Evolutionary conservation across 768 basidiomycete genomes (phyloP), one percentile per base, ranked within the genome.

Genomic region (Cytidiella melzeri): DNA sequence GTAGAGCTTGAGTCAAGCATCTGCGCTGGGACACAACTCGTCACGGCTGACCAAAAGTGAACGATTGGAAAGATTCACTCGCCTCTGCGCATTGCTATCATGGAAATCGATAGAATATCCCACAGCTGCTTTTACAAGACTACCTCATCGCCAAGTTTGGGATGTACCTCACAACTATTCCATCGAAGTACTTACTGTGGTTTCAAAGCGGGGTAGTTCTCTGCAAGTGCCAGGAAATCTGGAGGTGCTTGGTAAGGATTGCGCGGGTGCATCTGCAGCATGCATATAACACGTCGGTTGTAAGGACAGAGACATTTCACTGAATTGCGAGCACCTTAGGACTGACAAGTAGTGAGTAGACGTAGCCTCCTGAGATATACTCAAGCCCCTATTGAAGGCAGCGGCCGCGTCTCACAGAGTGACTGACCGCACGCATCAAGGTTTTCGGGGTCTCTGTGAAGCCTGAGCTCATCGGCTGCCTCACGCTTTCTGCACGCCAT

Each of bases 1-100:
- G 73, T 20, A 97, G 71, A 0, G 87, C 87, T 57, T 84, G 73
- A 2, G 94, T 95, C 55, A 96, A 69, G 39, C 79, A 73, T 59
- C 94, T 92, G 57, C 19, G 54, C 56, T 61, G 39, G 41, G 41
- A 46, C 41, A 49, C 47, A 50, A 57, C 36, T 13, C 5, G 24
- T 5, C 4, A n/a, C 43, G 48, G 26, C 24, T 24, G 18, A 21
- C 25, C 18, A 28, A 24, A 48, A 52, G 27, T 27, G 10, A 24
- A 15, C 20, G 25, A 6, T 24, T 36, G 3, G 19, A 26, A 23
- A 23, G 20, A 12, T 47, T 18, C 27, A 1, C 21, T 52, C 57
- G 87, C 89, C 86, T 76, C 63, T 89, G 83, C 3, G 87, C 81
- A 1, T 62, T 62, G n/a, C 79, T 73, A 59, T 87, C 72, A 57